Conservation (phyloP, 331 rosid genomes). For the Malus hybrid region DNA sequence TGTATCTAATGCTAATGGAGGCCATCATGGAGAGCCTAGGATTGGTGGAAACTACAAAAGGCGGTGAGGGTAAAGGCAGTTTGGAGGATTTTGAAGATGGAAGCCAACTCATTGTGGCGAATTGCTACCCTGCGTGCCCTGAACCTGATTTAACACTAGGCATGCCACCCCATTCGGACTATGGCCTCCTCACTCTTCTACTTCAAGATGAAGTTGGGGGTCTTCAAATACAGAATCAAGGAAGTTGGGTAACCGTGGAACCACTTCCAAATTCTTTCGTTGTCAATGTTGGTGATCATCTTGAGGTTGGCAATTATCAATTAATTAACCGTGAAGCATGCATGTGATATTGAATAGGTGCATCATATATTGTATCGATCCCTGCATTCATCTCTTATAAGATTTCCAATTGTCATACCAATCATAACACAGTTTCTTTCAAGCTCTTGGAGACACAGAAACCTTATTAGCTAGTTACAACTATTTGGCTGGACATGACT, state of each 20-base stretch:
- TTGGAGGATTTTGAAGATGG: slow-evolving; percentile 15
- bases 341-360: too few relatives aligned
- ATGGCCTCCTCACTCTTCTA: slow-evolving; percentile 52
- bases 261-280: slow-evolving; percentile 39
- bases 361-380: background rate
- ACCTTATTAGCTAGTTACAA: too few relatives aligned
- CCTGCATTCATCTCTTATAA: background rate
- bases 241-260: slow-evolving; percentile 47
- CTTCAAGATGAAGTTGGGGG: slow-evolving; percentile 51
- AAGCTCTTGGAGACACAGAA: too few relatives aligned
- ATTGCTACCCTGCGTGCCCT: slow-evolving; percentile 59
- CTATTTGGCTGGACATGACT: too few relatives aligned
- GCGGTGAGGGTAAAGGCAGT: background rate
- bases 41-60: background rate
- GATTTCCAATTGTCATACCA: background rate
- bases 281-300: slow-evolving; percentile 50
- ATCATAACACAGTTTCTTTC: background rate
- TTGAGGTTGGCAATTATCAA: slow-evolving; percentile 37
- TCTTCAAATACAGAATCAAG: slow-evolving; percentile 50
- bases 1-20: slow-evolving; percentile 18
- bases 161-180: slow-evolving; percentile 63
- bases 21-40: slow-evolving; percentile 22
- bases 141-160: slow-evolving; percentile 62
- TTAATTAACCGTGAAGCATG: background rate
- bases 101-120: slow-evolving; percentile 35